Conservation (phyloP, 305 asterid species). For the Lippia alba region DNA sequence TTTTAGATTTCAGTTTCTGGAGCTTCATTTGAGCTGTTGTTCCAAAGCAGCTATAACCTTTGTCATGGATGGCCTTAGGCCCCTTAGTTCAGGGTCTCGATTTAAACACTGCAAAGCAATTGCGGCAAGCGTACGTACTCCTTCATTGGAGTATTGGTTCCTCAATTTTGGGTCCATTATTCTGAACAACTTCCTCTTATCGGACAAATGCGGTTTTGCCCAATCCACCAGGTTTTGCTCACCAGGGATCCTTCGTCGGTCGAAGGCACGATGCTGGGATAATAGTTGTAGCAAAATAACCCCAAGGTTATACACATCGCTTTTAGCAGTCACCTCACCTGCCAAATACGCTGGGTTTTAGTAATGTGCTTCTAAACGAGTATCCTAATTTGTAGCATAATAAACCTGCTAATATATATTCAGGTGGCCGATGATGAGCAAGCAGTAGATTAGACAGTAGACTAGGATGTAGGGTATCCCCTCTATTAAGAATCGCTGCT, state of each 20-base stretch:
- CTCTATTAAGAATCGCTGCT: neutral
- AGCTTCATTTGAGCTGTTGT: too few relatives aligned
- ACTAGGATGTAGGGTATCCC: neutral
- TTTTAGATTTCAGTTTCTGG: too few relatives aligned
- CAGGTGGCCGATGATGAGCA: constrained; percentile 61
- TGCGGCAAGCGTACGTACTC: too few relatives aligned
- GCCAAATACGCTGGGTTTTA: too few relatives aligned
- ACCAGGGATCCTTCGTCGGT: constrained; percentile 37
- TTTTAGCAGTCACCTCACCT: too few relatives aligned
- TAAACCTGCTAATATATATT: constrained; percentile 63
- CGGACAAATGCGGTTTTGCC: neutral
- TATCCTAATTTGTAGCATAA: too few relatives aligned
- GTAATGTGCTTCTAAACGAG: too few relatives aligned
- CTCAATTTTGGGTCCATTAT: neutral
- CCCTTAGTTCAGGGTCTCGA: too few relatives aligned
- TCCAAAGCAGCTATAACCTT: too few relatives aligned
- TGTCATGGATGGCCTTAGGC: too few relatives aligned
- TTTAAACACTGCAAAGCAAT: too few relatives aligned
- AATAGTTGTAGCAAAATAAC: neutral
- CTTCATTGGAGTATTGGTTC: neutral
- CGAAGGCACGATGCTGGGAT: constrained; percentile 48
- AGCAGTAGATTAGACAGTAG: neutral
- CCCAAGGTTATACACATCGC: constrained; percentile 7
- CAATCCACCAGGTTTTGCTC: constrained; percentile 5
- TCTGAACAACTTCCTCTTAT: neutral